phyloP scores from a whole-genome alignment of 2,329 filamentous ascomycete genomes.

The Paecilomyces niveus region DNA sequence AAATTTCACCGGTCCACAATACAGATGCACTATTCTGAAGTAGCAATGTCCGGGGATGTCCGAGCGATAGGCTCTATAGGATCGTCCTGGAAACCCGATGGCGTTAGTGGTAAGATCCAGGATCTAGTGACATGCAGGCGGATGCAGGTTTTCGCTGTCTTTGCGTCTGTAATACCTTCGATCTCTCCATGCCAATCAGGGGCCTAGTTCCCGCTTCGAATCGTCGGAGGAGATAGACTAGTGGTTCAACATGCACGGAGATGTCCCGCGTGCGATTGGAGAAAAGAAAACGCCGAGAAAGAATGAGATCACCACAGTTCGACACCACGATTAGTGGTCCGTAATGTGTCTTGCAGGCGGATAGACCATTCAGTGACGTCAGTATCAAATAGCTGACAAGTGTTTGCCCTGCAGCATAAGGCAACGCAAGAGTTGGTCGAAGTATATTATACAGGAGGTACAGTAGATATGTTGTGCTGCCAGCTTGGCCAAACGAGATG shows the following conservation, averaged over 20 bases:
- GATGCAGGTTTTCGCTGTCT: conserved; percentile 15
- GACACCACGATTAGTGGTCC: not conserved
- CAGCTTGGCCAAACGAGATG: not conserved
- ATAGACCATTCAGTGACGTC: not conserved
- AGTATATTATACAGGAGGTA: not conserved
- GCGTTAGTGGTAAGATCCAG: conserved; percentile 6
- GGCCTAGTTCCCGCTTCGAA: not conserved
- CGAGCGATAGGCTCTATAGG: not conserved
- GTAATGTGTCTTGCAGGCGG: not conserved
- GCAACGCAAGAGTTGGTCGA: not conserved
- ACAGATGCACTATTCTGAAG: not conserved
- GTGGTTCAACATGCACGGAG: not conserved
- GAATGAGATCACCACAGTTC: not conserved
- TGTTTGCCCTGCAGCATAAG: not conserved
- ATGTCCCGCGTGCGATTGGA: not conserved
- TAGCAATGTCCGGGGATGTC: not conserved
- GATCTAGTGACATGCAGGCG: conserved; percentile 10
- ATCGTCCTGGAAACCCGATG: conserved; percentile 8
- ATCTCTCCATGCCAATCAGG: conserved; percentile 14
- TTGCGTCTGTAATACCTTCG: conserved; percentile 13
- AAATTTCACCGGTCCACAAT: not conserved
- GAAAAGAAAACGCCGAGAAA: conserved; percentile 1
- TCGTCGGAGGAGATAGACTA: not conserved
- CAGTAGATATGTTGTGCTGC: not conserved
- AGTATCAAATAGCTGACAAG: not conserved